phyloP scores from a whole-genome alignment of 2,329 filamentous ascomycete species.

The Aspergillus felis region DNA sequence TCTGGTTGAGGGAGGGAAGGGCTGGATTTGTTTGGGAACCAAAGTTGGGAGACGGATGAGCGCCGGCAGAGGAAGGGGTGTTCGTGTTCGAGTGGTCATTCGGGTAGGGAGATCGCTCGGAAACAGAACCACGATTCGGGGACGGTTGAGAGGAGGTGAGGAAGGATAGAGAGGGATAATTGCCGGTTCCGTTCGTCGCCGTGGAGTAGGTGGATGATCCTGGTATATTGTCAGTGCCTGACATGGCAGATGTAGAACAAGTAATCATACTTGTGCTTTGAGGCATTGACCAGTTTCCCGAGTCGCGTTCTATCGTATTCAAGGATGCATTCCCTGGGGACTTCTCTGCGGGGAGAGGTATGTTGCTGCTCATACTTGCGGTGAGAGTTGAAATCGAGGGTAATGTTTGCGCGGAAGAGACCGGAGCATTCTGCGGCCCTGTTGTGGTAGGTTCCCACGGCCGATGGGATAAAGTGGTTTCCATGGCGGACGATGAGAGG shows the following conservation, averaged over 20 bases:
- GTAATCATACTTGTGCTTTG: slow-evolving; percentile 52
- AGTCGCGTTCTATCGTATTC: slow-evolving; percentile 51
- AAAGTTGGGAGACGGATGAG: slow-evolving; percentile 39
- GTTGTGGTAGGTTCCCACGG: slow-evolving; percentile 41
- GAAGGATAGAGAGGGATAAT: slow-evolving; percentile 42
- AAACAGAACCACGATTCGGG: slow-evolving; percentile 39
- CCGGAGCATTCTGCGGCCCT: slow-evolving; percentile 32
- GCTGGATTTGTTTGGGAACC: slow-evolving; percentile 39
- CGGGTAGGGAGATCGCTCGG: slow-evolving; percentile 40
- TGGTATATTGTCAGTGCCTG: slow-evolving; percentile 24
- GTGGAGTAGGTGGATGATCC: slow-evolving; percentile 49
- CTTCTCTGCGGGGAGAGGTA: slow-evolving; percentile 35
- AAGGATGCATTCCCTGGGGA: slow-evolving; percentile 40
- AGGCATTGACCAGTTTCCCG: slow-evolving; percentile 57
- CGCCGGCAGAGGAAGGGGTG: slow-evolving; percentile 35
- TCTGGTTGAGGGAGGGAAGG: slow-evolving; percentile 58
- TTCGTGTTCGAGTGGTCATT: slow-evolving; percentile 33
- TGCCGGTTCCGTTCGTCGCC: slow-evolving; percentile 41
- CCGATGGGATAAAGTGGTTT: slow-evolving; percentile 38
- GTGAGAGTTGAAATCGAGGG: slow-evolving; percentile 48
- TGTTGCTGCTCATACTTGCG: slow-evolving; percentile 36
- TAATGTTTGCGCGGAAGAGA: slow-evolving; percentile 39
- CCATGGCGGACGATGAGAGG: slow-evolving; percentile 28
- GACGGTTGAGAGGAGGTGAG: slow-evolving; percentile 44
- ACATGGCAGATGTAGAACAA: slow-evolving; percentile 3